Percentiles rank a stretch among this genome's conserved stretches.
Evolutionary conservation across 768 basidiomycete species (phyloP).

Genomic region (Leccinum pellstonianum): DNA sequence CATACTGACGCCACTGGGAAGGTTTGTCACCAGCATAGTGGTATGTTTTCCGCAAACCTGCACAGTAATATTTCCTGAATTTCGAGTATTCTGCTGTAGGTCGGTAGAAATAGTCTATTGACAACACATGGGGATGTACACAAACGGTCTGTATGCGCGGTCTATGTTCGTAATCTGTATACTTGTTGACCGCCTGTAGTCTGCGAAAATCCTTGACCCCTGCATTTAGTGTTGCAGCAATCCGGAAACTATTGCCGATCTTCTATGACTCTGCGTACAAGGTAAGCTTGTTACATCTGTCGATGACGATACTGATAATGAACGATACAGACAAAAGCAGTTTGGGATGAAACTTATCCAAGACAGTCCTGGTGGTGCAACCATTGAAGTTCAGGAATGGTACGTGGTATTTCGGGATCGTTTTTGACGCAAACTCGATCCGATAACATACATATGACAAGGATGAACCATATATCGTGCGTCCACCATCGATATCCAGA

Average conservation of each 20-base stretch:
- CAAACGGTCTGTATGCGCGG: too few relatives aligned
- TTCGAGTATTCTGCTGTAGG: too few relatives aligned
- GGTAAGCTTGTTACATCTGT: slow-evolving; percentile 18
- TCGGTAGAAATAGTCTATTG: too few relatives aligned
- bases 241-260: slow-evolving; percentile 33
- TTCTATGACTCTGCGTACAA: slow-evolving; percentile 43
- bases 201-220: too few relatives aligned
- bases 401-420: slow-evolving; percentile 11
- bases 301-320: background rate
- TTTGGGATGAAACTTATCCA: slow-evolving; percentile 32
- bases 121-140: too few relatives aligned
- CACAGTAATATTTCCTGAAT: too few relatives aligned
- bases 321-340: slow-evolving; percentile 24
- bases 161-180: too few relatives aligned
- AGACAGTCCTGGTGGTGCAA: slow-evolving; percentile 25
- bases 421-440: background rate
- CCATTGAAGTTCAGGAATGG: slow-evolving; percentile 51
- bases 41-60: too few relatives aligned
- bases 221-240: slow-evolving; percentile 39
- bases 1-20: too few relatives aligned
- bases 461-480: slow-evolving; percentile 49
- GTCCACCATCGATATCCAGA: slow-evolving; percentile 5
- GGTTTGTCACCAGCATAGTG: too few relatives aligned
- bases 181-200: too few relatives aligned
- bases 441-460: background rate